Evolutionary conservation across 2,329 filamentous ascomycete genomes (phyloP).

Genomic region (Fusarium nelsonii): DNA sequence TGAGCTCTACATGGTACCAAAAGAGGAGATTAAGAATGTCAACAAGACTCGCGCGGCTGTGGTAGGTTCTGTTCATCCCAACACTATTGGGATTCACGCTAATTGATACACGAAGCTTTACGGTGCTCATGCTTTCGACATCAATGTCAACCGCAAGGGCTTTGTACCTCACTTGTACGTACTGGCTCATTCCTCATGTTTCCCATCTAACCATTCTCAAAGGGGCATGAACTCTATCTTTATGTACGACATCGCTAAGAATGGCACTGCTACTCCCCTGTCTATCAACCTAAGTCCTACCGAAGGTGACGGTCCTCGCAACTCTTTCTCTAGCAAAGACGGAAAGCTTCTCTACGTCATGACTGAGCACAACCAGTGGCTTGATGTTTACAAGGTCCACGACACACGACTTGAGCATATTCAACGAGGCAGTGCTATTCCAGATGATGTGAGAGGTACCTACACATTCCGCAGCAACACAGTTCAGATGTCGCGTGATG

Average conservation of each 20-base stretch:
- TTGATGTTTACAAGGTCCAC: slow-evolving; percentile 1
- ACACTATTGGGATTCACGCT: background rate
- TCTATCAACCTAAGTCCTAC: slow-evolving; percentile 6
- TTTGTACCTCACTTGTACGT: slow-evolving; percentile 9
- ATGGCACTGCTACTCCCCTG: background rate
- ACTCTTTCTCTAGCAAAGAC: slow-evolving; percentile 7
- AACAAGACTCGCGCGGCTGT: slow-evolving; percentile 14
- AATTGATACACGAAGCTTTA: background rate
- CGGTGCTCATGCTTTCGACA: slow-evolving; percentile 9
- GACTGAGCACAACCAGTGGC: slow-evolving; percentile 17
- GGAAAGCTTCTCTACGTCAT: slow-evolving; percentile 17
- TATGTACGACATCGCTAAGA: slow-evolving; percentile 18
- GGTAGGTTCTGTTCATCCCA: background rate
- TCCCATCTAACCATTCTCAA: accelerated
- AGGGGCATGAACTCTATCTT: slow-evolving; percentile 14
- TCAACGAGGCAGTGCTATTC: slow-evolving; percentile 7
- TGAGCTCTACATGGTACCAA: slow-evolving; percentile 1
- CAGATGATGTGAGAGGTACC: background rate
- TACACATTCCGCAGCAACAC: slow-evolving; percentile 16
- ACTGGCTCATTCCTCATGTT: accelerated
- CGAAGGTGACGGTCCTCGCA: slow-evolving; percentile 10
- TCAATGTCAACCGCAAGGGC: slow-evolving; percentile 10
- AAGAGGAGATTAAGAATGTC: slow-evolving; percentile 3
- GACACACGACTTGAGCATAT: slow-evolving; percentile 1
- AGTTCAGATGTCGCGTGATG: slow-evolving; percentile 10